Evolutionary conservation across 805 yeast species (phyloP), one percentile per base, ranked within the genome.

Genomic region (Teunomyces panamensis): DNA sequence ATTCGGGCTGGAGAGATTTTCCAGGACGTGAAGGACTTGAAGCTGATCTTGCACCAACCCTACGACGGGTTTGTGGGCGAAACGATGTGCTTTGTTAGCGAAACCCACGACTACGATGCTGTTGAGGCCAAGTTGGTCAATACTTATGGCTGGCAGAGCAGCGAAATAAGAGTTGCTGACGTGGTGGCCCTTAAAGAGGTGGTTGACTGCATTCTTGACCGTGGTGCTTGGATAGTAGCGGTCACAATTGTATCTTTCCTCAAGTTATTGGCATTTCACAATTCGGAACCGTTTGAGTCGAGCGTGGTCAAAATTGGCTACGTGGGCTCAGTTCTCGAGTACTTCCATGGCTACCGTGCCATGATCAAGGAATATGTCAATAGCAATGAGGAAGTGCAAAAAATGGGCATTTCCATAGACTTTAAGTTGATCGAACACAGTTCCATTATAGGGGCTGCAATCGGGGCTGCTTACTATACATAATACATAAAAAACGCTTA

Each of bases 381-480:
- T 45, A 56, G 59, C 30, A 55, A 66, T 52, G 60, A 58, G 4
- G 59, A 55, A 11, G 55, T 59, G 3, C 46, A 51, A 26, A 46
- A 56, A 2, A 56, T 65, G 48, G 64, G 71, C 9, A 62, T 65
- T 6, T 46, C 50, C n/a, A 65, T 78, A 11, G 63, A 64, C 17
- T 65, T 79, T 43, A 64, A 60, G 45, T 63, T 68, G 39, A 63
- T 78, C 26, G 73, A 71, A 13, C 68, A 79, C 51, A 75, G 80
- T 45, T 73, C 79, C 11, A 64, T 79, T 7, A 63, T 78, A 28
- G 84, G 84, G 4, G 80, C 82, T 26, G 83, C 80, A 9, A 73
- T 79, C 39, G 79, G 80, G 13, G 81, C 83, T 16, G 76, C 76
- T 20, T 52, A 51, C 43, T 53, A 51, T 35, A 30, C 43, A 30